Conservation (phyloP, 106 monocot genomes). For the Dendrobium nobile region DNA sequence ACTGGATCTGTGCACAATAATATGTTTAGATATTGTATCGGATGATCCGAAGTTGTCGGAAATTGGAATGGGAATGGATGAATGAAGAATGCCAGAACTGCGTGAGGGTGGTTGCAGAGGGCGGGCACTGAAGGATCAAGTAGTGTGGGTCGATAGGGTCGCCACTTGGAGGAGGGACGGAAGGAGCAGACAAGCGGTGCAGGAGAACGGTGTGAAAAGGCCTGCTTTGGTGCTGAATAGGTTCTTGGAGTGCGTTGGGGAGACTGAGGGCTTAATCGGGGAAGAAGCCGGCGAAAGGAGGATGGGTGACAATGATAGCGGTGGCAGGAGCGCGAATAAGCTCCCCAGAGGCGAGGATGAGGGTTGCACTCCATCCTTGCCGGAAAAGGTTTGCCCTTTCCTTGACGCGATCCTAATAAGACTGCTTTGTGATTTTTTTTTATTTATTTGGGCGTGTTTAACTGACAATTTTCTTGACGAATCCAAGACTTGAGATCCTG, state of each 20-base stretch:
- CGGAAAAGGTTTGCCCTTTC: constrained; percentile 40
- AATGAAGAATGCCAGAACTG: constrained; percentile 67
- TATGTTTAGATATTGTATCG: background rate
- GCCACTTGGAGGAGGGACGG: constrained; percentile 3
- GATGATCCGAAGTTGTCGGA: background rate
- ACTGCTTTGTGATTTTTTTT: background rate
- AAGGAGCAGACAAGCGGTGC: constrained; percentile 11
- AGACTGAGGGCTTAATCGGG: constrained; percentile 13
- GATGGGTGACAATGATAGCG: constrained; percentile 54
- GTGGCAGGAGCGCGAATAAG: constrained; percentile 55
- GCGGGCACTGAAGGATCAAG: constrained; percentile 33
- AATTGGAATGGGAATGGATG: constrained; percentile 37
- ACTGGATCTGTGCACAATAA: background rate
- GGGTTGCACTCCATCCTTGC: constrained; percentile 45
- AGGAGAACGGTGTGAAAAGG: constrained; percentile 11
- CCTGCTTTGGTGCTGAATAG: constrained; percentile 14
- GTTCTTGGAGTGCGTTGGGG: constrained; percentile 21
- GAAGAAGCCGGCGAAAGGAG: constrained; percentile 35
- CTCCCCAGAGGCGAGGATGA: constrained; percentile 48
- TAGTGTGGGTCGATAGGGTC: constrained; percentile 11
- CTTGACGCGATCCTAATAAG: too few species aligned
- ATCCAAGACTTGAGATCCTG: background rate
- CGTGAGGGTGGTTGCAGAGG: constrained; percentile 60
- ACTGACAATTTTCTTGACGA: background rate
- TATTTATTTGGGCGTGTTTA: background rate